These are phyloP conservation scores for Cornus suecica DNA, from an alignment of 148 eudicot genomes.

Conservation along the genomic window DNA sequence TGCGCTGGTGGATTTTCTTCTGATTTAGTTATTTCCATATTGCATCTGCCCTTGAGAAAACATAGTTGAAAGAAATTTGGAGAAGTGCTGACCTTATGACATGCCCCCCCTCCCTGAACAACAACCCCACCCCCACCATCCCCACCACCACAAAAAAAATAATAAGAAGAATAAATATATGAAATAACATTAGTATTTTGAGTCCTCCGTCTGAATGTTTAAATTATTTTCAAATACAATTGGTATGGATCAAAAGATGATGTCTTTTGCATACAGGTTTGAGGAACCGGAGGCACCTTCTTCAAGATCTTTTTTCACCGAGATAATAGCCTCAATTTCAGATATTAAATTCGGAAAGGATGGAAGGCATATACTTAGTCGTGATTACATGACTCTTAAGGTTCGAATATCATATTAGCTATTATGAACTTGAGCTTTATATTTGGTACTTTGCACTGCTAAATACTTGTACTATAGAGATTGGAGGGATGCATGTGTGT, in stretches of 20 bases:
- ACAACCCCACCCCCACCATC: background rate
- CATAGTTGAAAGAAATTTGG: background rate
- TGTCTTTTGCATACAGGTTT: slow-evolving; percentile 43
- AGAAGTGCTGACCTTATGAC: background rate
- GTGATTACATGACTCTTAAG: slow-evolving; percentile 84
- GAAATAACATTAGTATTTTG: background rate
- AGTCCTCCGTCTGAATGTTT: background rate
- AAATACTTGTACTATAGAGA: background rate
- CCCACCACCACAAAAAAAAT: background rate
- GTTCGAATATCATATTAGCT: slow-evolving; percentile 26
- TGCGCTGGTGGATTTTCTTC: slow-evolving; percentile 10
- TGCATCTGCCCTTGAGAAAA: background rate
- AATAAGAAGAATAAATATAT: background rate
- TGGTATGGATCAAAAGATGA: slow-evolving; percentile 1
- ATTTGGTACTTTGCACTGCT: background rate
- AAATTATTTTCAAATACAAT: background rate
- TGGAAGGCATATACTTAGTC: slow-evolving; percentile 73
- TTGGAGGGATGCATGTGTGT: background rate
- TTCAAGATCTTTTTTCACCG: slow-evolving; percentile 74
- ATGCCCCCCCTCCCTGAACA: background rate
- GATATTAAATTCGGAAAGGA: slow-evolving; percentile 74
- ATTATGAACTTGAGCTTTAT: background rate
- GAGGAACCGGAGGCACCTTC: slow-evolving; percentile 76
- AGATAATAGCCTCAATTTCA: slow-evolving; percentile 76
- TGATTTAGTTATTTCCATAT: background rate